Base-by-base conservation (phyloP, 805 yeast genomes). In the Wickerhamomyces rabaulensis region DNA sequence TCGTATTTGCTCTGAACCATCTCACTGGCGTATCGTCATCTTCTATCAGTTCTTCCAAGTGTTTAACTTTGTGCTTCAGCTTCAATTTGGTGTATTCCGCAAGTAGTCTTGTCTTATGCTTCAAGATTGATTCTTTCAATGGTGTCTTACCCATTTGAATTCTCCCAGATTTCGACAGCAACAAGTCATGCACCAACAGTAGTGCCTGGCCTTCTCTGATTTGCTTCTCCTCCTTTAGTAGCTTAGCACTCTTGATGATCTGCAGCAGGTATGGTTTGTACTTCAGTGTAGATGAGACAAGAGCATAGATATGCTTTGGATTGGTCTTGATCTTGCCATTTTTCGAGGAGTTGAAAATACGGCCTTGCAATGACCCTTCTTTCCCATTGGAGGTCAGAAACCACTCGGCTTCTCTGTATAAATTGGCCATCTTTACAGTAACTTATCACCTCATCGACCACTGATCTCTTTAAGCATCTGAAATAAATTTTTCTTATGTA, bases 81-180 rank as follows among this genome's bases (percentile, higher is more conserved):
- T 88, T 87, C 58, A 89, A 68, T 58, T 86, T 87, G 20, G 80
- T 85, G 48, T 86, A 70, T 61, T 94, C 98, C 2, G 95, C 91
- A 47, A 80, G 81, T 42, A 92, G 69, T 54, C 98, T 71, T 0
- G 95, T 82, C 63, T 86, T 87, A 62, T 90, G 84, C 49, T 80
- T 75, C 46, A 94, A 67, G 5, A 94, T 72, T 12, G 87, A 84
- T 42, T 87, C 94, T 60, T 94, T 94, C 48, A 89, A 74, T 0
- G 92, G 87, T 51, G 84, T 89, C 57, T 90, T 91, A 7, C 95
- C 95, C 73, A 89, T 84, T 61, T 89, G 95, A 49, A 92, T 84
- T 51, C 97, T 69, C 10, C 95, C 94, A 23, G 80, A 74, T 52
- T 80, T 77, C 6, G 92, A 76, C 47, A 94, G 74, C 6, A 91